Evolutionary conservation across 345 rosid genomes (phyloP), one percentile per base, ranked within the genome.

Genomic region (Rhizophora apiculata): DNA sequence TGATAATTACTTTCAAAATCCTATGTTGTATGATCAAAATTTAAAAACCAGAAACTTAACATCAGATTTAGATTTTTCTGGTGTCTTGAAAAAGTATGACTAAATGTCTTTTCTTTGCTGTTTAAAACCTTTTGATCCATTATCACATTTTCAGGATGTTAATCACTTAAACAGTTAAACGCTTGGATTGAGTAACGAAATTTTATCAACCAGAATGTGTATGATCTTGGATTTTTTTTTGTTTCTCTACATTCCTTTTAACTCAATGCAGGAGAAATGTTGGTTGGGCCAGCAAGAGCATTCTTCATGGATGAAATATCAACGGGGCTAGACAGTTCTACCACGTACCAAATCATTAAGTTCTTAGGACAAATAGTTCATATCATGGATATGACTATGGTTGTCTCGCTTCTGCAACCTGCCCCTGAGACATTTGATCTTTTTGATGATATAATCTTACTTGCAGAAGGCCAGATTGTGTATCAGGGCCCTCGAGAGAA

Each of bases 401-500:
- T 82, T 53, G 77, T 82, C 62, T 79, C 86, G 43, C 85, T 85
- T 67, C 73, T 85, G 52, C 88, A 85, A 39, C 86, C 88, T 20
- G 79, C 88, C 3, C 86, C 88, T 0, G 88, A 85, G 74, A 81
- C 86, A 6, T 85, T 60, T 10, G 87, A 91, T 70, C 97, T 91
- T 15, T 91, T 91, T 31, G 97, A 91, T 60, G 91, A 89, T 68
- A 81, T 91, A 62, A 82, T 91, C 70, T 20, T 91, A 9, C 88
- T 91, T 31, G 82, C 92, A 15, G 92, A 89, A 39, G 92, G 91
- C 32, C 84, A 83, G 37, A 76, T 86, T 39, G 86, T 91, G 62
- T 91, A 87, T 77, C 95, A 91, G 52, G 97, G 95, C 15, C 86
- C 90, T 1, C 77, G 88, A 10, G 91, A 86, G 30, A 80, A 79